These are phyloP conservation scores for Ganoderma meredithae DNA, from an alignment of 1,284 basidiomycete species.

Conservation along the genomic window DNA sequence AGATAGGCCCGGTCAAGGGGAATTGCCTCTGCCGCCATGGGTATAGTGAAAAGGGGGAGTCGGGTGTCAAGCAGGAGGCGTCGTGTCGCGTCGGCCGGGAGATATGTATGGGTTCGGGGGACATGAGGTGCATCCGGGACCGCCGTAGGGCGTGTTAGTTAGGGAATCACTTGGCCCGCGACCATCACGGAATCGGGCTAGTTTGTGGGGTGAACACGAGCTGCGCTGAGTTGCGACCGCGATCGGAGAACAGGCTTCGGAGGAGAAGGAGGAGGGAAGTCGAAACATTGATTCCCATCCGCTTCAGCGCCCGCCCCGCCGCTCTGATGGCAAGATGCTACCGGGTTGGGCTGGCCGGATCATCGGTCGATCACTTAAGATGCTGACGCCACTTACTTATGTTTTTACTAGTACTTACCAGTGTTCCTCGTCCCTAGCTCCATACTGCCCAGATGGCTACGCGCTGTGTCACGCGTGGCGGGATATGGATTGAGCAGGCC, in stretches of 20 bases:
- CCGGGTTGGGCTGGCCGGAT: neutral
- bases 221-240: neutral
- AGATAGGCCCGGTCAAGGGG: slow-evolving; percentile 46
- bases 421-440: too few species aligned
- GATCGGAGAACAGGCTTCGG: neutral
- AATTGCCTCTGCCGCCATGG: slow-evolving; percentile 24
- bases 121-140: neutral
- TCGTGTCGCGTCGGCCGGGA: neutral
- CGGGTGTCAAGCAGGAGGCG: neutral
- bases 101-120: neutral
- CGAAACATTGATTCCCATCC: neutral
- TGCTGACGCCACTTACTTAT: neutral
- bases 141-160: neutral
- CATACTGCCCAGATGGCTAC: too few species aligned
- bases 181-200: slow-evolving; percentile 1
- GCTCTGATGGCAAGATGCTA: neutral
- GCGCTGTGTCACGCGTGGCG: too few species aligned
- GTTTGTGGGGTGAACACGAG: neutral
- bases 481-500: too few species aligned
- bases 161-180: neutral
- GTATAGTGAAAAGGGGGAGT: too few species aligned
- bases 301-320: neutral
- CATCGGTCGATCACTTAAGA: neutral
- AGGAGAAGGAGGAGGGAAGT: neutral
- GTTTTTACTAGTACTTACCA: too few species aligned